Base-by-base conservation (phyloP, 148 eudicot species). In the Dianthus caryophyllus region DNA sequence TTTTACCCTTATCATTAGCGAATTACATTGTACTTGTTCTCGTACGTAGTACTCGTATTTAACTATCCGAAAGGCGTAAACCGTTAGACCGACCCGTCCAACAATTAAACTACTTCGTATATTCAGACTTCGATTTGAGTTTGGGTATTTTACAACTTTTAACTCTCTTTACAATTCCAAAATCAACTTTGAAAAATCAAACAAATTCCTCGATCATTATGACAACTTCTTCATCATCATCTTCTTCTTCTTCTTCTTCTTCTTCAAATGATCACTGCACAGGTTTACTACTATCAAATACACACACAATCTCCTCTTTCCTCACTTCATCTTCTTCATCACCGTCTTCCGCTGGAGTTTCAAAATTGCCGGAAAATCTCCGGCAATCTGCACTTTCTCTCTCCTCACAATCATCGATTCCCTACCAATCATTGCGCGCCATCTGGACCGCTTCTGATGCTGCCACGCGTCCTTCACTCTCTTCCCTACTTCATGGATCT, bases 361-460 rank as follows among this genome's bases (percentile, higher is more conserved):
- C 79, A 17, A 64, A 50, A 8, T 78, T 86, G 50, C 59, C 79
- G 31, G 44, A 73, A 25, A 71, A 76, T 74, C 84, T 87, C 64
- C 71, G 80, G 1, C 66, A 78, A 66, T 54, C 79, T 0, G 84
- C 97, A 33, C 65, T 69, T 48, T 80, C 81, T 51, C 84, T 87
- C 71, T 69, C 80, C 16, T 49, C 65, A 1, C 82, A 78, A 38
- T 63, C 88, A 6, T 79, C 87, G 13, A 64, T 89, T 8, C 79
- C 88, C 5, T 92, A 92, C 76, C 78, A 74, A 41, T 74, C 85
- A 13, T 83, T 92, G 24, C 85, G 82, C 49, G 77, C 86, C 64
- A 79, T 92, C 58, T 92, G 97, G 97, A 67, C 65, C 16, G 75
- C 81, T 2, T 74, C 87, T 68, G 75, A 82, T 58, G 81, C 82